A percentile compares a stretch with the other conserved stretches of the same genome.
Conservation (phyloP, 2,329 filamentous ascomycete genomes). For the Alternaria sp. region DNA sequence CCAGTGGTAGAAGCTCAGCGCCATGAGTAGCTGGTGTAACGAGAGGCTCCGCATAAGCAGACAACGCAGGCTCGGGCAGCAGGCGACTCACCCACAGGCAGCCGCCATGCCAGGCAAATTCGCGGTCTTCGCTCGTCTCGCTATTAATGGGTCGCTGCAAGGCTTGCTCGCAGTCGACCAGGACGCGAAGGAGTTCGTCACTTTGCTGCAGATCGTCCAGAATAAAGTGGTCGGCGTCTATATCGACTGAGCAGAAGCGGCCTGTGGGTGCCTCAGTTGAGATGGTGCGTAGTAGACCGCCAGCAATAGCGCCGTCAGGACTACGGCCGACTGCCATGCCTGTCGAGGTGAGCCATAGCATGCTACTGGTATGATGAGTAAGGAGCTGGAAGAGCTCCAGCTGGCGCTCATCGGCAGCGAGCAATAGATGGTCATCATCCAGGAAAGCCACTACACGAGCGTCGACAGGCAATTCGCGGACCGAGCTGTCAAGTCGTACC, state of each 20-base stretch:
- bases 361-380: constrained; percentile 1
- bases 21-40: not conserved
- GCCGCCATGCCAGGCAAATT: constrained; percentile 24
- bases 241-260: constrained; percentile 11
- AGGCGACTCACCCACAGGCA: constrained; percentile 26
- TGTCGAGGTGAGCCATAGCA: constrained; percentile 16
- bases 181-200: not conserved
- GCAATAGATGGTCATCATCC: not conserved
- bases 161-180: not conserved
- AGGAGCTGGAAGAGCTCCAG: constrained; percentile 1
- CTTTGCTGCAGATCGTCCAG: constrained; percentile 2
- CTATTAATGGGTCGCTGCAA: not conserved
- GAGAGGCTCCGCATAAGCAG: not conserved
- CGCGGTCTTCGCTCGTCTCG: constrained; percentile 10
- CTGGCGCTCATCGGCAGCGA: not conserved
- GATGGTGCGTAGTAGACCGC: constrained; percentile 18
- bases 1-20: not conserved
- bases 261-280: constrained; percentile 8
- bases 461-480: not conserved
- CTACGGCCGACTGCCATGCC: not conserved
- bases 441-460: constrained; percentile 1
- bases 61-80: constrained; percentile 17
- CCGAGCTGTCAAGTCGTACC: not conserved
- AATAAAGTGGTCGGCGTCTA: constrained; percentile 10
- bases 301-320: not conserved